These are phyloP conservation scores for Malassezia arunalokei DNA, from an alignment of 1,284 basidiomycete species.

Conservation along the genomic window DNA sequence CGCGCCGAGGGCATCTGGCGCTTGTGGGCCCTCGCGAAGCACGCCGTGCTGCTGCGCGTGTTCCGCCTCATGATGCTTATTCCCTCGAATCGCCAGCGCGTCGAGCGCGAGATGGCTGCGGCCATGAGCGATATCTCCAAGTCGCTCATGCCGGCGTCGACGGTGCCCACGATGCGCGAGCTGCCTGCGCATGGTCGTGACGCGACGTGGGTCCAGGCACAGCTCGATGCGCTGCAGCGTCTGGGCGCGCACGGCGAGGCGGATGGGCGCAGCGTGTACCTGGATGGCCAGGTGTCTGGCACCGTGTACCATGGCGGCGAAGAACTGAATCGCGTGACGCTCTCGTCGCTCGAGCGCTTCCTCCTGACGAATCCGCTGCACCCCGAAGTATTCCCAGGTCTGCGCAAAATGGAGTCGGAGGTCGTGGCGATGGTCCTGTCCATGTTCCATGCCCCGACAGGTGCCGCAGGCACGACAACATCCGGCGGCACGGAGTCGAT, in stretches of 20 bases:
- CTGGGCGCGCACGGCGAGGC: conserved; percentile 20
- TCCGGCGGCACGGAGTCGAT: conserved; percentile 94
- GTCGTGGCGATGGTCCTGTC: conserved; percentile 79
- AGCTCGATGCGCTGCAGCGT: conserved; percentile 29
- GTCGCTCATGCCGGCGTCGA: conserved; percentile 30
- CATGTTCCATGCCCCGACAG: conserved; percentile 64
- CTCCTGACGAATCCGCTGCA: conserved; percentile 71
- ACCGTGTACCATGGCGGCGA: conserved; percentile 47
- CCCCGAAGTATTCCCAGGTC: conserved; percentile 84
- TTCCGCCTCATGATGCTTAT: conserved; percentile 31
- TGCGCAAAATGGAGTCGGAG: conserved; percentile 95
- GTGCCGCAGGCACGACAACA: conserved; percentile 73
- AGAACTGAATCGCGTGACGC: conserved; percentile 32
- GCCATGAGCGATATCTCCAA: conserved; percentile 34
- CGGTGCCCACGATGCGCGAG: conserved; percentile 20
- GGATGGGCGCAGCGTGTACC: conserved; percentile 37
- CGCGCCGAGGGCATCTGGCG: conserved; percentile 2
- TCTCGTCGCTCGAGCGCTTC: conserved; percentile 30
- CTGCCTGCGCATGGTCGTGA: conserved; percentile 34
- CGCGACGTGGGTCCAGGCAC: conserved; percentile 27
- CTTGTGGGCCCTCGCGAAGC: not conserved
- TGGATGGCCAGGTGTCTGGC: conserved; percentile 41
- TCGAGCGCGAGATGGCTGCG: conserved; percentile 31
- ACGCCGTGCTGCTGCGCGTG: conserved; percentile 3
- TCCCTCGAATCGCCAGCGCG: conserved; percentile 31